These are phyloP conservation scores for Hanseniaspora jakobsenii DNA, from an alignment of 805 yeast genomes.

Conservation along the genomic window DNA sequence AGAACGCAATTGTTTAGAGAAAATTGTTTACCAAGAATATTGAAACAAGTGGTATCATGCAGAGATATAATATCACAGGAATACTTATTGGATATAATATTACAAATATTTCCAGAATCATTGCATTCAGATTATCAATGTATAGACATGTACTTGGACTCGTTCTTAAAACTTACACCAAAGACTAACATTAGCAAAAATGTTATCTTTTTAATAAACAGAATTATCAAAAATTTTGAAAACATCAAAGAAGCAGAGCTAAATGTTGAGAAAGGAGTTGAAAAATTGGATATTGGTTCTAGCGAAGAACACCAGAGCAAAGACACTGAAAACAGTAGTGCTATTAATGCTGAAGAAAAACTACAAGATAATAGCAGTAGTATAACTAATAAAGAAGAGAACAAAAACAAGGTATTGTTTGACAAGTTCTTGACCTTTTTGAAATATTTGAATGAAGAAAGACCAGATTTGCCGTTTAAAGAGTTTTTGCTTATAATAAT, in stretches of 20 bases:
- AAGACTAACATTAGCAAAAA: conserved; percentile 56
- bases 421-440: conserved; percentile 57
- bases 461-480: conserved; percentile 55
- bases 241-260: conserved; percentile 7
- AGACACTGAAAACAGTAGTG: too few species aligned
- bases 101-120: conserved; percentile 82
- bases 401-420: conserved; percentile 44
- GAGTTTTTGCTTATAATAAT: conserved; percentile 56
- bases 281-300: neutral
- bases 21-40: conserved; percentile 59
- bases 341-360: too few species aligned
- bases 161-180: conserved; percentile 57
- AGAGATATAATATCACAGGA: conserved; percentile 86
- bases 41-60: conserved; percentile 88
- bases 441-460: conserved; percentile 39
- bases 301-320: too few species aligned
- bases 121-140: conserved; percentile 52
- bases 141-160: conserved; percentile 55
- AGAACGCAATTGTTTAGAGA: conserved; percentile 38
- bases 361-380: too few species aligned
- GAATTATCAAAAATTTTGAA: conserved; percentile 32
- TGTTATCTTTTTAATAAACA: conserved; percentile 56
- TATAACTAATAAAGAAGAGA: too few species aligned
- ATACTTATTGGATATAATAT: conserved; percentile 77
- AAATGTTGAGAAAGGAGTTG: neutral